A percentile compares a stretch with the other conserved stretches of the same genome.
Conservation (phyloP, 1,139 yeast genomes). For the Hanseniaspora sp. region DNA sequence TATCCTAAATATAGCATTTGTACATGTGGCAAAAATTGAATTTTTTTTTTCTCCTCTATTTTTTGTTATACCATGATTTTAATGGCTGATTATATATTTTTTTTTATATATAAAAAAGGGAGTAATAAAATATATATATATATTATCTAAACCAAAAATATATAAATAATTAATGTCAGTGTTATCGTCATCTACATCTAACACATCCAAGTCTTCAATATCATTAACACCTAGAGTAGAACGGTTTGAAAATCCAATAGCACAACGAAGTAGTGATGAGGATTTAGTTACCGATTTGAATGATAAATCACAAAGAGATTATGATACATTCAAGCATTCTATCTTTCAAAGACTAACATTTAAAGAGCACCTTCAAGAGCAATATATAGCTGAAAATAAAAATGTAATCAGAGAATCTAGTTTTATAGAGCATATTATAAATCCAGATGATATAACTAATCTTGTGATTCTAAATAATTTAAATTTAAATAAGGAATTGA, state of each 20-base stretch:
- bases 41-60: too few species aligned
- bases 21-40: too few species aligned
- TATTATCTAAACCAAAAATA: neutral
- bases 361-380: neutral
- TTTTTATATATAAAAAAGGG: neutral
- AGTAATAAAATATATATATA: neutral
- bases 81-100: too few species aligned
- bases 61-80: too few species aligned
- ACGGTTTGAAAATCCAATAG: neutral
- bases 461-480: slow-evolving; percentile 1
- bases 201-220: neutral
- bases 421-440: neutral
- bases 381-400: neutral
- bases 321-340: slow-evolving; percentile 8
- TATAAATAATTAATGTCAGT: slow-evolving; percentile 2
- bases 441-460: slow-evolving; percentile 3
- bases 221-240: neutral
- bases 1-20: too few species aligned
- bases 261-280: neutral
- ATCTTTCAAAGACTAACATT: slow-evolving; percentile 6
- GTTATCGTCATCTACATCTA: slow-evolving; percentile 3
- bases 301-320: slow-evolving; percentile 10
- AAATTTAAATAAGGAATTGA: neutral
- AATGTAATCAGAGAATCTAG: neutral
- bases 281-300: neutral